Evolutionary conservation across 148 eudicot species (phyloP).

Genomic region (Salicornia ramosissima): DNA sequence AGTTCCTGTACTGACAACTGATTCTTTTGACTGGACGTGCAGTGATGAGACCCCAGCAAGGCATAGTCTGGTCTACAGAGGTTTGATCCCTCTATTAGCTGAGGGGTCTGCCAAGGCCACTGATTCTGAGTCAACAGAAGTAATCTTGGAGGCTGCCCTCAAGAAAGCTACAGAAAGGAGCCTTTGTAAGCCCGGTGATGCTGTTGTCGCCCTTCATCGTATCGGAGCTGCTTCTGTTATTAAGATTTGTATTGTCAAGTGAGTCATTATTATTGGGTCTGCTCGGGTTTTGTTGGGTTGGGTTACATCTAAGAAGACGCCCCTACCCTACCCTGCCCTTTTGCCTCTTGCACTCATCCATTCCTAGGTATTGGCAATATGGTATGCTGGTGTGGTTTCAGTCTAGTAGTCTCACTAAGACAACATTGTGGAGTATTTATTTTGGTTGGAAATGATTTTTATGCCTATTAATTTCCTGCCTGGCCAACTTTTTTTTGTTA

Average conservation of each 20-base stretch:
- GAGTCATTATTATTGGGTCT: too few relatives aligned
- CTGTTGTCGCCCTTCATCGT: constrained; percentile 75
- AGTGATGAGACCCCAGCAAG: constrained; percentile 74
- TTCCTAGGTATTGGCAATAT: constrained; percentile 13
- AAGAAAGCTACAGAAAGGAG: constrained; percentile 57
- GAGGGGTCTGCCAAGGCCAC: constrained; percentile 93
- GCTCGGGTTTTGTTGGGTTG: too few relatives aligned
- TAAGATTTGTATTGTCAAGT: constrained; percentile 78
- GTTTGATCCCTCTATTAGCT: constrained; percentile 69
- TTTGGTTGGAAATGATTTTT: neutral
- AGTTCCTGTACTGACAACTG: constrained; percentile 64
- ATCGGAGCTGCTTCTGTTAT: constrained; percentile 84
- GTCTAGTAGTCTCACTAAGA: too few relatives aligned
- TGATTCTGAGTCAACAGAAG: constrained; percentile 86
- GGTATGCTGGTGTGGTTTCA: neutral
- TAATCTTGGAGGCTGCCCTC: constrained; percentile 66
- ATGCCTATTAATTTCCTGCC: neutral
- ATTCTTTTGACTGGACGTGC: constrained; percentile 63
- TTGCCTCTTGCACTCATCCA: neutral
- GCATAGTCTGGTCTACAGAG: constrained; percentile 65
- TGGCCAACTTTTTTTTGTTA: neutral
- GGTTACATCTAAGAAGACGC: neutral
- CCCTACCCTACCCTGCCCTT: too few relatives aligned
- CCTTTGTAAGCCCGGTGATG: constrained; percentile 61
- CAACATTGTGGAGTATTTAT: too few relatives aligned